Conservation (phyloP, 768 basidiomycete genomes). For the Aureoboletus auriporus region DNA sequence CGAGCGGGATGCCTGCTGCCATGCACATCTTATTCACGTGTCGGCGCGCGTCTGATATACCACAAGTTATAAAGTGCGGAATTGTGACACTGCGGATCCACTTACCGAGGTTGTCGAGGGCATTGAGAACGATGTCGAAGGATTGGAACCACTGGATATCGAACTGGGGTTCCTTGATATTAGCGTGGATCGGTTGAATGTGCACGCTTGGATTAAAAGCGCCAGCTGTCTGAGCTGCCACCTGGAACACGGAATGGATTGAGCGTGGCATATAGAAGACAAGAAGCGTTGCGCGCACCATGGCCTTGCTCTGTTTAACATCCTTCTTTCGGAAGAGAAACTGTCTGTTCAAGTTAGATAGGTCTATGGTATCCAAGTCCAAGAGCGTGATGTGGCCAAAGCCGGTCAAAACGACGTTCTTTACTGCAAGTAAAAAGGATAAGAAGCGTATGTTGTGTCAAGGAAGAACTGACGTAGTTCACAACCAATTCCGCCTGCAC, state of each 20-base stretch:
- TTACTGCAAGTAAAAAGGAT: slow-evolving; percentile 53
- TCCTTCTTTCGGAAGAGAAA: slow-evolving; percentile 97
- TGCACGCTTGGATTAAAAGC: slow-evolving; percentile 86
- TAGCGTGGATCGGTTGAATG: slow-evolving; percentile 87
- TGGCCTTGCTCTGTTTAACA: slow-evolving; percentile 92
- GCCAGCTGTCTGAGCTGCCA: slow-evolving; percentile 78
- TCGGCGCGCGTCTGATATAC: slow-evolving; percentile 73
- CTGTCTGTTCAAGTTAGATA: slow-evolving; percentile 95
- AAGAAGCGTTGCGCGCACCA: slow-evolving; percentile 45
- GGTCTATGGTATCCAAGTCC: slow-evolving; percentile 97
- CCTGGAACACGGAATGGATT: slow-evolving; percentile 35
- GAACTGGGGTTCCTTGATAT: slow-evolving; percentile 91
- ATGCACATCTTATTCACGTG: slow-evolving; percentile 99
- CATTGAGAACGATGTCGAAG: slow-evolving; percentile 93
- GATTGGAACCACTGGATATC: slow-evolving; percentile 86
- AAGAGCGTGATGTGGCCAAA: slow-evolving; percentile 91
- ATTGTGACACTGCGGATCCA: slow-evolving; percentile 1
- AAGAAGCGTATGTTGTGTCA: background rate
- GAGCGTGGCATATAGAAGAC: background rate
- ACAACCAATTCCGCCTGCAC: slow-evolving; percentile 96
- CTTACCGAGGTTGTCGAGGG: slow-evolving; percentile 91
- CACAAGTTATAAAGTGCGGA: background rate
- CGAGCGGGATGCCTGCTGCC: slow-evolving; percentile 83
- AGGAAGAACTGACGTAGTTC: slow-evolving; percentile 67
- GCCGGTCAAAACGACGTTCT: slow-evolving; percentile 90